phyloP scores from a whole-genome alignment of 2,329 filamentous ascomycete genomes.

The Zasmidium cellare region DNA sequence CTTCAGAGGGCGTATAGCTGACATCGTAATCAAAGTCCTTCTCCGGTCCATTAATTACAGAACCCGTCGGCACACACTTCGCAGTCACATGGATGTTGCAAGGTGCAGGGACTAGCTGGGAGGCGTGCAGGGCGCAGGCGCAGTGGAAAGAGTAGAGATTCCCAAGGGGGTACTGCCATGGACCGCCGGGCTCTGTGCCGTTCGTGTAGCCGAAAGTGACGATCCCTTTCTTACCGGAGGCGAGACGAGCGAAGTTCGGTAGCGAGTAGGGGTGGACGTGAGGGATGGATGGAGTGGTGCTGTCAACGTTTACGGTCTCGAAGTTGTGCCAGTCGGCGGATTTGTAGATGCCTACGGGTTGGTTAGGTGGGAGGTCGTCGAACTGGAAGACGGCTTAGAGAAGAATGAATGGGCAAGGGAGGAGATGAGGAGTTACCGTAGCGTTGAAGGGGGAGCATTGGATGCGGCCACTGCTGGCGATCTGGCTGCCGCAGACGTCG shows the following conservation, averaged over 20 bases:
- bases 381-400: neutral
- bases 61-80: neutral
- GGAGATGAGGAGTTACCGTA: neutral
- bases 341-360: conserved; percentile 4
- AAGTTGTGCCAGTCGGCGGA: conserved; percentile 6
- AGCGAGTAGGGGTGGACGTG: conserved; percentile 1
- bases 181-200: neutral
- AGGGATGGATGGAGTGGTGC: neutral
- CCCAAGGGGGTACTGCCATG: neutral
- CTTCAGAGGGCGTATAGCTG: neutral
- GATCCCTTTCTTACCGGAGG: conserved; percentile 7
- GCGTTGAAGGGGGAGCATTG: conserved; percentile 4
- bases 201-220: conserved; percentile 6
- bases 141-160: conserved; percentile 6
- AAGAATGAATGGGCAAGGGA: neutral
- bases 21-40: conserved; percentile 3
- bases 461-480: conserved; percentile 1
- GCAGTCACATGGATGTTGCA: conserved; percentile 1
- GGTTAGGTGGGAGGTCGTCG: conserved; percentile 2
- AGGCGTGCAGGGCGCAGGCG: neutral
- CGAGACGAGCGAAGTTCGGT: conserved; percentile 2
- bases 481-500: conserved; percentile 2
- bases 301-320: neutral
- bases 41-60: neutral
- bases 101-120: neutral